Percentiles rank a stretch among this genome's conserved stretches.
phyloP scores from a whole-genome alignment of 176 grass and related monocot species.

The Triticum dicoccoides region DNA sequence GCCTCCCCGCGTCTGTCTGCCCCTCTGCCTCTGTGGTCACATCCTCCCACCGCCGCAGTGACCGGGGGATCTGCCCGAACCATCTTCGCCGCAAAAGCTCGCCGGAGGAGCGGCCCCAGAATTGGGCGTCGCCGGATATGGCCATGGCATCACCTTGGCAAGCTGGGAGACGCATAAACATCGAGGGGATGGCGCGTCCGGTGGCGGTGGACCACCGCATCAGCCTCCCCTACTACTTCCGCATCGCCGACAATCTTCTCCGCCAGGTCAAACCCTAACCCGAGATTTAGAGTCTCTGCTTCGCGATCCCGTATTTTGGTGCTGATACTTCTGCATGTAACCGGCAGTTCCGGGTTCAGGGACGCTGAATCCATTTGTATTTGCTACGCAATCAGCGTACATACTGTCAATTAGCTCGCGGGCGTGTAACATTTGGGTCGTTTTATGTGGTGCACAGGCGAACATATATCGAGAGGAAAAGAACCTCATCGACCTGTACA shows the following conservation, averaged over 20 bases:
- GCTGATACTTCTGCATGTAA: background rate
- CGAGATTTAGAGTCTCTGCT: slow-evolving; percentile 3
- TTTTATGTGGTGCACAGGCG: slow-evolving; percentile 54
- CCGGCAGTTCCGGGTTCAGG: background rate
- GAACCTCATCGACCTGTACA: slow-evolving; percentile 85
- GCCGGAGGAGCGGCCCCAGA: background rate
- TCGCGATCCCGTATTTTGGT: slow-evolving; percentile 3
- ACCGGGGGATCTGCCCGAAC: background rate
- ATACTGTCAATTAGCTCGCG: background rate
- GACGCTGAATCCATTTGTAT: background rate
- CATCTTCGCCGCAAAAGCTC: background rate
- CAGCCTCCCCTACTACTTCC: slow-evolving; percentile 79
- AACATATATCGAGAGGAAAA: slow-evolving; percentile 82
- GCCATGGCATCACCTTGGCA: slow-evolving; percentile 13
- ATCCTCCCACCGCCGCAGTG: background rate
- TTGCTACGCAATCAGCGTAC: background rate
- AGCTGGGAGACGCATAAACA: slow-evolving; percentile 43
- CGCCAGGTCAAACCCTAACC: slow-evolving; percentile 59
- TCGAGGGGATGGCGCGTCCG: slow-evolving; percentile 54
- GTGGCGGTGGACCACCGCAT: slow-evolving; percentile 83
- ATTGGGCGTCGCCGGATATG: slow-evolving; percentile 8
- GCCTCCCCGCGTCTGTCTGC: background rate
- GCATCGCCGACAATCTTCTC: slow-evolving; percentile 89
- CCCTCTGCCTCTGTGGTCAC: background rate
- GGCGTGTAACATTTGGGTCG: background rate